Conservation (phyloP, 1,284 basidiomycete genomes). For the Testicularia cyperi region DNA sequence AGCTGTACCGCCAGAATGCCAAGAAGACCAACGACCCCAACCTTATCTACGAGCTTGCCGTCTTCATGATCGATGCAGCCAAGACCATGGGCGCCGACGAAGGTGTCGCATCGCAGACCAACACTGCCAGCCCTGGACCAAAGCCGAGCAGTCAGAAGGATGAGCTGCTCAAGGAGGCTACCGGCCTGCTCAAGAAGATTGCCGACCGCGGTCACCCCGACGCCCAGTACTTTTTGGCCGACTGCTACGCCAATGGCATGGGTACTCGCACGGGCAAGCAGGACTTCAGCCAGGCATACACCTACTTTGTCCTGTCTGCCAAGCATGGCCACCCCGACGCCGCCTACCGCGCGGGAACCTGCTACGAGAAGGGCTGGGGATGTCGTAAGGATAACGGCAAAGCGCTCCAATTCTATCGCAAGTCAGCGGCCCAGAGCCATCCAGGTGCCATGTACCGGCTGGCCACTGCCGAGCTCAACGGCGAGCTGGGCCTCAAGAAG, state of each 20-base stretch:
- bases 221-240: constrained; percentile 94
- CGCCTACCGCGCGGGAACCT: constrained; percentile 91
- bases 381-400: constrained; percentile 88
- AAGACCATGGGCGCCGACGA: constrained; percentile 53
- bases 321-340: constrained; percentile 99
- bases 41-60: constrained; percentile 95
- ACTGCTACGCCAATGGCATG: constrained; percentile 96
- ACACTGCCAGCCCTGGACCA: constrained; percentile 8
- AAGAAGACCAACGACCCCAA: constrained; percentile 99
- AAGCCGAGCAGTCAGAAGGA: constrained; percentile 35
- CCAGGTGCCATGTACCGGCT: constrained; percentile 95
- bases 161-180: constrained; percentile 87
- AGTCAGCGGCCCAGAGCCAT: constrained; percentile 85
- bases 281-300: constrained; percentile 95
- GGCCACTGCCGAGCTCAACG: constrained; percentile 93
- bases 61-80: constrained; percentile 92
- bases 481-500: constrained; percentile 82
- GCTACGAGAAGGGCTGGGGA: constrained; percentile 99
- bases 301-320: constrained; percentile 89
- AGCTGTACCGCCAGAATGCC: constrained; percentile 93
- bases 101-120: no score
- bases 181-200: constrained; percentile 78
- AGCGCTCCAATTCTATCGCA: constrained; percentile 86
- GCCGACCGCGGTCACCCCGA: constrained; percentile 91
- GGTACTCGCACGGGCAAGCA: constrained; percentile 79